Evolutionary conservation across 306 rosid species (phyloP).

Genomic region (Pyrus pyrifolia): DNA sequence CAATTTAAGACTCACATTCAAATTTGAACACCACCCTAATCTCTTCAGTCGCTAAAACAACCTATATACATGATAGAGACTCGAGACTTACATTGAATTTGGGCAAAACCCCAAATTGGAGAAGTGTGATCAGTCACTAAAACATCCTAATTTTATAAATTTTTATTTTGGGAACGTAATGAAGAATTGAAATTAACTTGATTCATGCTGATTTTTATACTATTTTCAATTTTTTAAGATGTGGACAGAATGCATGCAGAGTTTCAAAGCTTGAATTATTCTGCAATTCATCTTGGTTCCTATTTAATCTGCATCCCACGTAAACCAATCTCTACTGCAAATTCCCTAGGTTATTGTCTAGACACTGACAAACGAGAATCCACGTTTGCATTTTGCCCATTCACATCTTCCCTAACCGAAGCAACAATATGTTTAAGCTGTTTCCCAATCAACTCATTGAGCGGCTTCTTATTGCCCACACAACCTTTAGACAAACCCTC

Average conservation of each 20-base stretch:
- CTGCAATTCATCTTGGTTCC: not conserved
- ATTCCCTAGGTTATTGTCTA: not conserved
- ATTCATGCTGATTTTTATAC: not conserved
- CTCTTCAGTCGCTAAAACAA: not conserved
- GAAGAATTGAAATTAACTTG: not conserved
- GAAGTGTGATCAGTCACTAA: not conserved
- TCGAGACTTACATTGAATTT: not conserved
- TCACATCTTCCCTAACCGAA: not conserved
- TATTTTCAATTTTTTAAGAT: not conserved
- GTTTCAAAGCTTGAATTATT: not conserved
- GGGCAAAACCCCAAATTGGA: not conserved
- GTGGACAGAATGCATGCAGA: not conserved
- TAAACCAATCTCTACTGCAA: not conserved
- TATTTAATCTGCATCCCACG: not conserved
- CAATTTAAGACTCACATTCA: not conserved
- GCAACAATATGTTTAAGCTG: not conserved
- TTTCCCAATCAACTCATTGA: not conserved
- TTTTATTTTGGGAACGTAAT: not conserved
- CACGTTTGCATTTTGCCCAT: not conserved
- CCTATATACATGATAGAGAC: not conserved
- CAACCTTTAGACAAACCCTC: not conserved
- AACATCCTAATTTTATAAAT: not conserved
- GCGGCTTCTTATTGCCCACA: not conserved
- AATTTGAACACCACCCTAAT: not conserved
- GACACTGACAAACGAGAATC: not conserved